Evolutionary conservation across 2,329 filamentous ascomycete genomes (phyloP), one percentile per base, ranked within the genome.

Genomic region (Ceratocystis lukuohia): DNA sequence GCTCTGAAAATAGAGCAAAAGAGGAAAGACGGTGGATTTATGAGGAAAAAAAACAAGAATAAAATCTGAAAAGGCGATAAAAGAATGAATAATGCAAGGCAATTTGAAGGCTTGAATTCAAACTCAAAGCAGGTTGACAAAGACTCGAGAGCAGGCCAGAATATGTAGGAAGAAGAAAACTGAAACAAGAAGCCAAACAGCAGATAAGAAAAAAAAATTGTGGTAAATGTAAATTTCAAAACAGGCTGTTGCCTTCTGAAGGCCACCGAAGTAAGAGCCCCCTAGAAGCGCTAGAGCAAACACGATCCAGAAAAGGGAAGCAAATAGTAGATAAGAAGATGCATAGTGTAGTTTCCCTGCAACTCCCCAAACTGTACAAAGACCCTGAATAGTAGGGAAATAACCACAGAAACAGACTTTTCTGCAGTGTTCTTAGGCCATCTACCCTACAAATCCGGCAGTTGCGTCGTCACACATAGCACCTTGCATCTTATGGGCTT

Each of bases 251-350:
- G 48, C 48, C 48, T 25, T 53, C 37, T 41, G 10, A 10, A 41
- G 37, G 3, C 37, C 37, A 41, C 3, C 30, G 6, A 33, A 33
- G 30, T 7, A 33, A 33, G 30, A 33, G 30, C 46, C 48, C 48
- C 25, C 48, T 53, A 20, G 8, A 53, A 25, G 48, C 20, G 22
- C 8, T 25, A 48, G 46, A 17, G 30, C 33, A 62, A 44, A 44
- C 28, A 45, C 61, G n/a, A 33, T 46, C 61, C n/a, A 46, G 20
- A 30, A 46, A 61, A 62, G 61, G 45, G 44, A 46, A 62, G 41
- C 37, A 20, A 15, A 30, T 12, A 17, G 45, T 17, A 46, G 61
- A 62, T 45, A 30, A 45, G 20, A 61, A 10, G 41, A 62, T 25
- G 5, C 6, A 7, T 57, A 17, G 53, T 28, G 57, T n/a, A 62